phyloP scores from a whole-genome alignment of 306 rosid species.

The Fragaria vesca region DNA sequence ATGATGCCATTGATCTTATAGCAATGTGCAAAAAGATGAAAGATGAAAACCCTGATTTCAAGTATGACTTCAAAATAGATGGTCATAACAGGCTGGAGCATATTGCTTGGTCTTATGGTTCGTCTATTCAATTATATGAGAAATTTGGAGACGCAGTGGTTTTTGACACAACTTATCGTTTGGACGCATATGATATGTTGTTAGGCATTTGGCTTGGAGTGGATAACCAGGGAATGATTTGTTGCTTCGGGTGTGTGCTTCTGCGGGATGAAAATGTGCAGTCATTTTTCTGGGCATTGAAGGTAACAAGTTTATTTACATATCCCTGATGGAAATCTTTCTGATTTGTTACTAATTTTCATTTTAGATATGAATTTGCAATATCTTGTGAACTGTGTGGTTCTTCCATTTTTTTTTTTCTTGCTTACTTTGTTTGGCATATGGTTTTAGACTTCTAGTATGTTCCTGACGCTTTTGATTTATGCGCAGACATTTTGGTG shows the following conservation, averaged over 20 bases:
- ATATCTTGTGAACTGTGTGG: background rate
- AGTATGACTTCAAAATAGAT: conserved; percentile 75
- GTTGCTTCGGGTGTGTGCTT: conserved; percentile 74
- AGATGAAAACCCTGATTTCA: conserved; percentile 72
- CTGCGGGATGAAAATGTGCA: conserved; percentile 65
- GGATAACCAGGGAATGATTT: conserved; percentile 77
- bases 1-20: conserved; percentile 79
- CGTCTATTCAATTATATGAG: conserved; percentile 57
- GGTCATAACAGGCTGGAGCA: conserved; percentile 70
- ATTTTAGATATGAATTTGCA: background rate
- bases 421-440: conserved; percentile 1
- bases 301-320: conserved; percentile 41
- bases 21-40: conserved; percentile 80
- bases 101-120: conserved; percentile 76
- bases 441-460: background rate
- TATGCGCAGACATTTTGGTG: conserved; percentile 60
- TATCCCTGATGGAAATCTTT: conserved; percentile 10
- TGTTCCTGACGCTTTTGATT: conserved; percentile 15
- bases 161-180: conserved; percentile 72
- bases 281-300: conserved; percentile 77
- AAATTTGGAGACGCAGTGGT: conserved; percentile 70
- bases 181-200: conserved; percentile 79
- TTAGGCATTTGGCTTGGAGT: conserved; percentile 89
- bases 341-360: background rate
- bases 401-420: conserved; percentile 6